phyloP scores from a whole-genome alignment of 208 protist genomes.

The Acanthamoeba royreba region DNA sequence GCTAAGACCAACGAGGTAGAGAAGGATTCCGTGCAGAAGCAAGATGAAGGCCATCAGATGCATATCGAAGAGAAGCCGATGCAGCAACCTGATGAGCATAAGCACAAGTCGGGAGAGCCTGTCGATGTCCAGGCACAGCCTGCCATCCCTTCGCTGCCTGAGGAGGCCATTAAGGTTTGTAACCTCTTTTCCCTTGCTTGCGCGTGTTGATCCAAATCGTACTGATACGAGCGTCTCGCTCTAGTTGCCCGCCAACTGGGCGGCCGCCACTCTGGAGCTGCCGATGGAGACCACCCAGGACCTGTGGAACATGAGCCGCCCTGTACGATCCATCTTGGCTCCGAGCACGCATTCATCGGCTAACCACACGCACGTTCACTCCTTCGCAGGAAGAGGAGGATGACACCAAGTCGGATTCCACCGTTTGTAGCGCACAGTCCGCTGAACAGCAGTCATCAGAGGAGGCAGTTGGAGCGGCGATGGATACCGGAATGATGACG shows the following conservation, averaged over 20 bases:
- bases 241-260: not conserved
- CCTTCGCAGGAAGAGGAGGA: not conserved
- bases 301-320: not conserved
- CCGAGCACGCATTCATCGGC: not conserved
- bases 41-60: no score
- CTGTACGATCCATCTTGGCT: not conserved
- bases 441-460: not conserved
- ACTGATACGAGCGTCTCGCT: no score
- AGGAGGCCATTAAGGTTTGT: no score
- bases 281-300: conserved; percentile 12
- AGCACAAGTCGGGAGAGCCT: no score
- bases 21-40: no score
- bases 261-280: not conserved
- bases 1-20: no score
- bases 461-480: not conserved
- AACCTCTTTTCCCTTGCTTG: not conserved
- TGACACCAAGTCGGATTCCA: not conserved
- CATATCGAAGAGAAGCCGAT: no score
- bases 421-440: not conserved
- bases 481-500: not conserved
- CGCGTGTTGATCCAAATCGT: not conserved
- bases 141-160: no score
- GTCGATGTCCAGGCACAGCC: no score
- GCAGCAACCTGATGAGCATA: no score
- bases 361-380: not conserved